Conservation (phyloP, 1,139 yeast species). For the Magnusiomyces tetraspermus region DNA sequence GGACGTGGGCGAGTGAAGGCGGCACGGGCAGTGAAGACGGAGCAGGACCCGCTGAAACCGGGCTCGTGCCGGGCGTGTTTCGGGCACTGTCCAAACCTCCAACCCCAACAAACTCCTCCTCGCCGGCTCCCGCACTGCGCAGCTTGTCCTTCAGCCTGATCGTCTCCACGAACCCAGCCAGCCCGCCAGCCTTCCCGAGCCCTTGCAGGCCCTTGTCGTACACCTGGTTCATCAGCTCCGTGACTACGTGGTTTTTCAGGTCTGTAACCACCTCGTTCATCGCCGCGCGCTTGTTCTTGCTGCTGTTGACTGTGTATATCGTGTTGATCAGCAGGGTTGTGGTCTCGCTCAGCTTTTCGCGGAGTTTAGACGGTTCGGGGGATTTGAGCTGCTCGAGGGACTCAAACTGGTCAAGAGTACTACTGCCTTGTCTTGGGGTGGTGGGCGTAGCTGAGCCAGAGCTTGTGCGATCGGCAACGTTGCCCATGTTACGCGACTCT, state of each 20-base stretch:
- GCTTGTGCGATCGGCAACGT: no score
- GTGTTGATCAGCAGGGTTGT: neutral
- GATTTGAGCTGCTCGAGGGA: no score
- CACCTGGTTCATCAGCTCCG: constrained; percentile 1
- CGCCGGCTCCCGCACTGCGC: neutral
- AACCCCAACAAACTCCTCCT: neutral
- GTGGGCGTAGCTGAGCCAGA: no score
- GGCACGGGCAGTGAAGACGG: neutral
- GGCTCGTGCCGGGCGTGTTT: neutral
- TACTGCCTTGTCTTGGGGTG: no score
- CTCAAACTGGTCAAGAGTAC: no score
- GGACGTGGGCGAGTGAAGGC: neutral
- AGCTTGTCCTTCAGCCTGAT: neutral
- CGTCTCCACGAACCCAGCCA: neutral
- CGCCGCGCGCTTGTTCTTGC: constrained; percentile 4
- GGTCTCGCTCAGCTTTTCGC: neutral
- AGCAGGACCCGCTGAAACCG: no score
- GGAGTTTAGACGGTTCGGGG: neutral
- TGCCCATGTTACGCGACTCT: no score
- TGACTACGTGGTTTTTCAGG: neutral
- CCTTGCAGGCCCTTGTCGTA: neutral
- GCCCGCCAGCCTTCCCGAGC: neutral
- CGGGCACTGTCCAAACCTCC: neutral
- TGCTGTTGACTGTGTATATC: constrained; percentile 1
- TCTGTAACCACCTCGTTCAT: constrained; percentile 2